Base-by-base conservation (phyloP, 2,329 filamentous ascomycete species). In the Sporothrix inflata region DNA sequence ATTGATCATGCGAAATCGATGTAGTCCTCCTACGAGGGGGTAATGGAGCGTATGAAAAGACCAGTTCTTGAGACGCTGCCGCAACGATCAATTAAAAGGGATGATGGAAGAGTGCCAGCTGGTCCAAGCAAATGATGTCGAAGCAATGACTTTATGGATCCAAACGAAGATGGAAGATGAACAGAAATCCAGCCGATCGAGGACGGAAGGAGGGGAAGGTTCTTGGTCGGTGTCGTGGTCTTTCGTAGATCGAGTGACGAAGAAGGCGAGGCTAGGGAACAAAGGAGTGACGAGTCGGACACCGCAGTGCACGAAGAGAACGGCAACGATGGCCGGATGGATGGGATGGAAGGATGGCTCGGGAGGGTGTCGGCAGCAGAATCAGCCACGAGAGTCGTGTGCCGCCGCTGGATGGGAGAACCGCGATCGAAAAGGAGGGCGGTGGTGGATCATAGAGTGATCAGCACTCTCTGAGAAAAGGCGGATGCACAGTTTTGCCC, bases 401-500 rank as follows among this genome's bases (percentile, higher is more conserved):
- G 47, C 65, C n/a, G 47, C 30, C 47, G 65, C 27, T 53, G 45
- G 3, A 53, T 24, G 47, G 30, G 27, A 51, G 12, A n/a, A 21
- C 65, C n/a, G 65, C 47, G 47, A 19, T 49, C 65, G 65, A 67
- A 67, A 69, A 57, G 66, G 66, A 30, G 66, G 66, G 49, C 30
- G 34, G 49, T n/a, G 49, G 66, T 51, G 65, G 65, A 55, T 69
- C 66, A 69, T 69, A 34, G 49, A 57, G 66, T 27, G 66, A 40
- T 69, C 66, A 69, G 66, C 66, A 21, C 34, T 55, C 66, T 49
- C 21, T 57, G 14, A n/a, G 27, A 67, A 51, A 55, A 7, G 47
- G 45, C 27, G 47, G 65, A 68, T 68, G 47, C 30, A 68, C 65
- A 53, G 30, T n/a, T 40, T 53, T 51, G 45, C 65, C 47, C n/a